Conservation (phyloP, 2,329 filamentous ascomycete species). For the Rhynchosporium graminicola region DNA sequence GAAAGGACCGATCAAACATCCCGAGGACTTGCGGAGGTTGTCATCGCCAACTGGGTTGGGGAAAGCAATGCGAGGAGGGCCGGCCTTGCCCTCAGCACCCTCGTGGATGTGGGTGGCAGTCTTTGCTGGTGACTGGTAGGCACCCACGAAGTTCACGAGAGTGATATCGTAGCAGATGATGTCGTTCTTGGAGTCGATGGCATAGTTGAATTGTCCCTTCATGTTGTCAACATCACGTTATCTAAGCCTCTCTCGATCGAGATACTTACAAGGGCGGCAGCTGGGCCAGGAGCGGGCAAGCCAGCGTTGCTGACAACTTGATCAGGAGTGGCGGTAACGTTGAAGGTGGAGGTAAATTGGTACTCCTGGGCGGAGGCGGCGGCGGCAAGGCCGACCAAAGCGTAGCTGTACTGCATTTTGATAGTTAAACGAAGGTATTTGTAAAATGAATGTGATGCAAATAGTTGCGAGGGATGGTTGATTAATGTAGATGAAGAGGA, state of each 20-base stretch:
- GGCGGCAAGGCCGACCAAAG: not conserved
- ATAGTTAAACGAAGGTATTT: not conserved
- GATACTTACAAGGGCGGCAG: constrained; percentile 38
- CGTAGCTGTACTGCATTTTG: constrained; percentile 9
- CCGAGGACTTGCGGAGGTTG: constrained; percentile 35
- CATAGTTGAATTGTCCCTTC: constrained; percentile 50
- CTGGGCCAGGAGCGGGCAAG: constrained; percentile 38
- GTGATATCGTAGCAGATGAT: constrained; percentile 46
- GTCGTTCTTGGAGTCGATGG: constrained; percentile 46
- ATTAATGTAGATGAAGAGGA: not conserved
- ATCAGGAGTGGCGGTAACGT: constrained; percentile 48
- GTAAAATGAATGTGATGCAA: constrained; percentile 10
- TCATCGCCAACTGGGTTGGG: constrained; percentile 46
- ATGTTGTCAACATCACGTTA: too few relatives aligned
- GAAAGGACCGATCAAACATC: constrained; percentile 45
- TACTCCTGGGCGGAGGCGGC: not conserved
- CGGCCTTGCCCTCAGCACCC: constrained; percentile 45
- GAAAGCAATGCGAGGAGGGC: constrained; percentile 50
- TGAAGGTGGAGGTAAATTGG: constrained; percentile 49
- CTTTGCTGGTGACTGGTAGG: constrained; percentile 47
- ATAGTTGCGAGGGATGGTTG: constrained; percentile 1
- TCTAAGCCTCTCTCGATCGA: too few relatives aligned
- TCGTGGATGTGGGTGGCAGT: constrained; percentile 55
- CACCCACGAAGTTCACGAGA: constrained; percentile 47
- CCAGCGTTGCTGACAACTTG: constrained; percentile 48